Conservation (phyloP, 257 asterid species). For the Salvia splendens region DNA sequence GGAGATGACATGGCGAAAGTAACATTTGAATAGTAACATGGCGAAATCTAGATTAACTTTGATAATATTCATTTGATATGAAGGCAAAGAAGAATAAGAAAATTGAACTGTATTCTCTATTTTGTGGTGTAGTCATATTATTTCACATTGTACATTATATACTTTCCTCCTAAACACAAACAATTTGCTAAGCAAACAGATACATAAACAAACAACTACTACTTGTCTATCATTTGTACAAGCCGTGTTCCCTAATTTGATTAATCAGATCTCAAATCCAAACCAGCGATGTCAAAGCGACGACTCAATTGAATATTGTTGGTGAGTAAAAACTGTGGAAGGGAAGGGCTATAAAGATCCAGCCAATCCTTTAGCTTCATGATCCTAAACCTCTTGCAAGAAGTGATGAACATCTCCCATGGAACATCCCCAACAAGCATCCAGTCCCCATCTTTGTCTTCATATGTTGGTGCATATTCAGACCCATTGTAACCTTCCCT, state of each 20-base stretch:
- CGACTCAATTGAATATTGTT: no score
- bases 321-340: no score
- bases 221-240: constrained; percentile 34
- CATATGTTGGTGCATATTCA: constrained; percentile 60
- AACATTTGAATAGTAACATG: no score
- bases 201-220: not conserved
- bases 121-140: not conserved
- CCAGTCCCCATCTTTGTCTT: constrained; percentile 67
- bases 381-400: constrained; percentile 79
- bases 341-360: constrained; percentile 28
- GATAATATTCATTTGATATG: not conserved
- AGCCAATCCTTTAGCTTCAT: constrained; percentile 75
- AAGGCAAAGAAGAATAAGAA: not conserved
- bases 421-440: constrained; percentile 91
- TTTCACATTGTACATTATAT: not conserved
- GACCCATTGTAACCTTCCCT: constrained; percentile 62
- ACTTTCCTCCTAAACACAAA: constrained; percentile 23
- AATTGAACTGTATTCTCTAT: not conserved
- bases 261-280: not conserved
- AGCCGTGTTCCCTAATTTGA: not conserved
- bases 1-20: no score
- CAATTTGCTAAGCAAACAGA: constrained; percentile 12
- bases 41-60: no score
- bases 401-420: constrained; percentile 78
- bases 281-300: not conserved